Evolutionary conservation across 495 filamentous ascomycete species (phyloP), one percentile per base, ranked within the genome.

Genomic region (Hyaloscypha variabilis): DNA sequence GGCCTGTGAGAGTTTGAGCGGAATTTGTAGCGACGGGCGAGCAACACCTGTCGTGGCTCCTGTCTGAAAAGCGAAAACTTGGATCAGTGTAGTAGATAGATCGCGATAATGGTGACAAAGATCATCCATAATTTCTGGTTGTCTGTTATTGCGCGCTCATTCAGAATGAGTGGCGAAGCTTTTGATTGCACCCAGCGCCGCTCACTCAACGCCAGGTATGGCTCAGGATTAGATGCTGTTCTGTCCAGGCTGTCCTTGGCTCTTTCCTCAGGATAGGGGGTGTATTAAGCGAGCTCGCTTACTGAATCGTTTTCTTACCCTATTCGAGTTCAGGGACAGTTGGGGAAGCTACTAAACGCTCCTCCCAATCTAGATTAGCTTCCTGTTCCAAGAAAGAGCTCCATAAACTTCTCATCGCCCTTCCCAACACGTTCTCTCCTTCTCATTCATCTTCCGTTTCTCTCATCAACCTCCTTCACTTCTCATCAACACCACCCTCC

Each of bases 1-100:
- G 51, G 58, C 74, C 34, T 83, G 81, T 71, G 74, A 72, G 55
- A 69, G 65, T 59, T 51, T 71, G 54, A 65, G 52, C 26, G 31
- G 46, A 24, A 62, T 25, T 36, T 69, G 70, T 60, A 66, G 54
- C 52, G 62, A 24, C 21, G 70, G 70, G 59, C 62, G 65, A 52
- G 30, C 57, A 28, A 29, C n/a, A 14, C 69, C 69, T 34, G 69
- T 71, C 58, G 63, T 60, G 39, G 39, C 13, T 17, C 39, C 39
- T 34, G 31, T 34, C 8, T 34, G 13, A 34, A 13, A 13, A 34
- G 13, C 2, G 31, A 14, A 46, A 46, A 46, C 19, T 17, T 10
- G 39, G 39, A 17, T 46, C 11, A 46, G 13, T n/a, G 10, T 4
- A 46, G 17, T 46, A 46, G 31, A 36, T 1, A 1, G 8, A 17